Conservation (phyloP, 2,329 filamentous ascomycete species). For the Juglanconis juglandina region DNA sequence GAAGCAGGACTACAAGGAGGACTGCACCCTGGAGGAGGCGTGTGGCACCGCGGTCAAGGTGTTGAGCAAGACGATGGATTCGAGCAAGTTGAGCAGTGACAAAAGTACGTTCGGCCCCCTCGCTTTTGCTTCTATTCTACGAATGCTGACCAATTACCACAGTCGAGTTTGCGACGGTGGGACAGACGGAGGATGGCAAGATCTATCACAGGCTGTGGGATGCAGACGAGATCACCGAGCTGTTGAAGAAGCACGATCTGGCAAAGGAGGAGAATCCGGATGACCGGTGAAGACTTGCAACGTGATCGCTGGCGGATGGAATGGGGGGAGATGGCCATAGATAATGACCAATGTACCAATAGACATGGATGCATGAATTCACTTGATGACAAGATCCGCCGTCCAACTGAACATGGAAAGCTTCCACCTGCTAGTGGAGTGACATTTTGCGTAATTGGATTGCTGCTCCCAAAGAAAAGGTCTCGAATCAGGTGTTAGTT, state of each 20-base stretch:
- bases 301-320: neutral
- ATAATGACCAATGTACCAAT: conserved; percentile 28
- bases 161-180: conserved; percentile 99
- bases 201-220: conserved; percentile 98
- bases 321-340: conserved; percentile 6
- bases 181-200: conserved; percentile 89
- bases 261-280: conserved; percentile 78
- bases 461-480: neutral
- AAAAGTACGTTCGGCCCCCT: conserved; percentile 70
- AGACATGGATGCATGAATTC: conserved; percentile 19
- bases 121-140: neutral
- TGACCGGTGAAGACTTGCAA: conserved; percentile 47
- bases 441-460: too few relatives aligned
- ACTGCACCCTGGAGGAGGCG: conserved; percentile 92
- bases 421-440: neutral
- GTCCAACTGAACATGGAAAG: too few relatives aligned
- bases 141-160: conserved; percentile 23
- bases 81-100: conserved; percentile 96
- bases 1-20: conserved; percentile 99
- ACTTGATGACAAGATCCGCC: neutral
- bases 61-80: conserved; percentile 99
- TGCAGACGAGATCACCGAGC: conserved; percentile 89
- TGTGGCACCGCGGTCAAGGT: conserved; percentile 98
- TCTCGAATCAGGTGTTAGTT: neutral
- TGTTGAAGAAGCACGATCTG: conserved; percentile 93